Percentiles rank a stretch among this genome's conserved stretches.
Conservation (phyloP, 306 rosid genomes). For the Fragaria iinumae region DNA sequence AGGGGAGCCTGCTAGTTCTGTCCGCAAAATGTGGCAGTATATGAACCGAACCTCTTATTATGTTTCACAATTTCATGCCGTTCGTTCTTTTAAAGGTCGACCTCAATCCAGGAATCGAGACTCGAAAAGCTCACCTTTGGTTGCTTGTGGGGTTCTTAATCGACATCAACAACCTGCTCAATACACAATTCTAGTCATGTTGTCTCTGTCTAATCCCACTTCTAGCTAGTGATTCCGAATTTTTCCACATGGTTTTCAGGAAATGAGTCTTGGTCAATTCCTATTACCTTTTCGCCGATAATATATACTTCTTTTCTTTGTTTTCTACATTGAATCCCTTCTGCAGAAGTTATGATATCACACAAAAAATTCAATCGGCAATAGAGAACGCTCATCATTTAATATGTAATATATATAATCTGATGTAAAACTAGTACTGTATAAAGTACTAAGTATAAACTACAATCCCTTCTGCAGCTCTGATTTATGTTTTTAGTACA, state of each 20-base stretch:
- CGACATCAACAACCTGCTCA: conserved; percentile 13
- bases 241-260: conserved; percentile 16
- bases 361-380: not conserved
- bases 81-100: conserved; percentile 15
- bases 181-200: conserved; percentile 18
- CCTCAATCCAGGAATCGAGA: conserved; percentile 28
- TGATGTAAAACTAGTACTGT: not conserved
- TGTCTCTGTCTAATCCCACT: conserved; percentile 19
- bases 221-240: not conserved
- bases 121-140: conserved; percentile 34
- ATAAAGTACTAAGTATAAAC: not conserved
- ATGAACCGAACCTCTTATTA: not conserved
- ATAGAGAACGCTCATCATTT: not conserved
- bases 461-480: not conserved
- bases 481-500: not conserved
- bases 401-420: not conserved
- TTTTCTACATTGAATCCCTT: not conserved
- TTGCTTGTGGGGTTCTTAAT: conserved; percentile 31
- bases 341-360: not conserved
- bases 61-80: conserved; percentile 24
- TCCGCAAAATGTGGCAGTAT: conserved; percentile 29
- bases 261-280: conserved; percentile 25
- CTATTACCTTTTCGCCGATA: not conserved
- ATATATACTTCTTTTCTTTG: not conserved
- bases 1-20: not conserved